Percentiles rank a stretch among this genome's conserved stretches.
phyloP scores from a whole-genome alignment of 2,329 filamentous ascomycete genomes.

The Colletotrichum sansevieriae region DNA sequence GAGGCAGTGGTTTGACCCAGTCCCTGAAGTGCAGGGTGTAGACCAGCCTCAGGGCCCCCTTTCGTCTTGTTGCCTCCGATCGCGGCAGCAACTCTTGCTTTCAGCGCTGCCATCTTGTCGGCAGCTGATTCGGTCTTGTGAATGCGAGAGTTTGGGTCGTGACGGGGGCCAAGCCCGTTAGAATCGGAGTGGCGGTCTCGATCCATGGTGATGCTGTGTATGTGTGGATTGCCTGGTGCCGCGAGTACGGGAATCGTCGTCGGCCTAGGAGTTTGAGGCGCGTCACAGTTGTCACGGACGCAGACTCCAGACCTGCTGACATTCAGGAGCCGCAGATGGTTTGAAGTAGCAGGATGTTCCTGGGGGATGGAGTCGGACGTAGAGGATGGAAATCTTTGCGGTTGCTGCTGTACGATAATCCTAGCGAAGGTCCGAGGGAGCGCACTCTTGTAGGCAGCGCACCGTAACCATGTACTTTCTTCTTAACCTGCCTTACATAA shows the following conservation, averaged over 20 bases:
- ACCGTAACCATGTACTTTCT: too few relatives aligned
- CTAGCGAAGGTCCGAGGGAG: too few relatives aligned
- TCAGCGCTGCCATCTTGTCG: slow-evolving; percentile 80
- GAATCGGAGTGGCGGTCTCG: slow-evolving; percentile 65
- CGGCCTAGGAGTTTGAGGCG: not conserved
- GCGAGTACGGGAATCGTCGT: not conserved
- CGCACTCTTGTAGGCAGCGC: too few relatives aligned
- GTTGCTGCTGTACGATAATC: too few relatives aligned
- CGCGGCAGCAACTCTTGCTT: slow-evolving; percentile 83
- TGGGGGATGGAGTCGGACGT: too few relatives aligned
- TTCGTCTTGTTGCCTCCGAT: slow-evolving; percentile 70
- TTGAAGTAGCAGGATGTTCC: too few relatives aligned
- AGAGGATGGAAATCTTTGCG: too few relatives aligned
- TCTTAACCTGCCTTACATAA: too few relatives aligned
- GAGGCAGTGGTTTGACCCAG: slow-evolving; percentile 62
- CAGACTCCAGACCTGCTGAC: too few relatives aligned
- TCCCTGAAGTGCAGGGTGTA: slow-evolving; percentile 81
- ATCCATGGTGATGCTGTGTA: slow-evolving; percentile 58
- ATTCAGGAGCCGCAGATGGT: too few relatives aligned
- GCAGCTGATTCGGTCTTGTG: slow-evolving; percentile 70
- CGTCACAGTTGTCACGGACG: not conserved
- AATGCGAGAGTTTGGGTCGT: slow-evolving; percentile 66
- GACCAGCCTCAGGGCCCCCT: slow-evolving; percentile 79
- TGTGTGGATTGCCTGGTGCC: not conserved
- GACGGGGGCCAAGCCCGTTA: slow-evolving; percentile 67